Conservation (phyloP, 306 rosid genomes). For the Cucumis hystrix region DNA sequence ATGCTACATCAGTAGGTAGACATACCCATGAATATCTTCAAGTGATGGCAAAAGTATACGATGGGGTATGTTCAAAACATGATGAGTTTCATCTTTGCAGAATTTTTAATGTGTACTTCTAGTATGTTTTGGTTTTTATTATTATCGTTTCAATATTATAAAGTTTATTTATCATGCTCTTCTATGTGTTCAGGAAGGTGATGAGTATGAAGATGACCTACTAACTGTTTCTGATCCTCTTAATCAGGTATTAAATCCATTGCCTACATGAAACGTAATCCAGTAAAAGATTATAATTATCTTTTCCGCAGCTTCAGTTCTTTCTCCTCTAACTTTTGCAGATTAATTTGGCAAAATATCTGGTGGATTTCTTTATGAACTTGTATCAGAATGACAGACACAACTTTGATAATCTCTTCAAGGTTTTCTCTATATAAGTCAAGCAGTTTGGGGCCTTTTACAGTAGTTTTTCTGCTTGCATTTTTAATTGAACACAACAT, state of each 20-base stretch:
- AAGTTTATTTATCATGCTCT: not conserved
- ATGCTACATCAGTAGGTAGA: slow-evolving; percentile 39
- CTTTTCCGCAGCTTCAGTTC: not conserved
- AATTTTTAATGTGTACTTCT: not conserved
- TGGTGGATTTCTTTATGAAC: slow-evolving; percentile 50
- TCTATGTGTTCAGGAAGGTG: slow-evolving; percentile 51
- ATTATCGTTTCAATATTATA: not conserved
- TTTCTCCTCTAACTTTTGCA: slow-evolving; percentile 13
- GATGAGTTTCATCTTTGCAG: not conserved
- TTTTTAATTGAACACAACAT: not conserved
- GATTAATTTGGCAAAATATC: slow-evolving; percentile 65
- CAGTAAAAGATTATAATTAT: not conserved
- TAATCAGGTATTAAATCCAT: slow-evolving; percentile 41
- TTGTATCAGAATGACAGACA: slow-evolving; percentile 49
- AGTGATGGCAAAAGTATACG: slow-evolving; percentile 69
- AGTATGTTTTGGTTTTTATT: not conserved
- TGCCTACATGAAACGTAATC: not conserved
- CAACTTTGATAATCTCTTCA: slow-evolving; percentile 44
- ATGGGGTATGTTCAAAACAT: slow-evolving; percentile 41
- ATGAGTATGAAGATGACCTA: slow-evolving; percentile 62
- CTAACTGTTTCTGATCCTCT: slow-evolving; percentile 70
- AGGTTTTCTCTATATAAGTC: slow-evolving; percentile 26
- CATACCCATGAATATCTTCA: slow-evolving; percentile 63
- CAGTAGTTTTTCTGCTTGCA: not conserved
- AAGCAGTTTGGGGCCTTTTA: not conserved